A percentile compares a stretch with the other conserved stretches of the same genome.
phyloP scores from a whole-genome alignment of 768 basidiomycete genomes.

The Heimioporus sp. region DNA sequence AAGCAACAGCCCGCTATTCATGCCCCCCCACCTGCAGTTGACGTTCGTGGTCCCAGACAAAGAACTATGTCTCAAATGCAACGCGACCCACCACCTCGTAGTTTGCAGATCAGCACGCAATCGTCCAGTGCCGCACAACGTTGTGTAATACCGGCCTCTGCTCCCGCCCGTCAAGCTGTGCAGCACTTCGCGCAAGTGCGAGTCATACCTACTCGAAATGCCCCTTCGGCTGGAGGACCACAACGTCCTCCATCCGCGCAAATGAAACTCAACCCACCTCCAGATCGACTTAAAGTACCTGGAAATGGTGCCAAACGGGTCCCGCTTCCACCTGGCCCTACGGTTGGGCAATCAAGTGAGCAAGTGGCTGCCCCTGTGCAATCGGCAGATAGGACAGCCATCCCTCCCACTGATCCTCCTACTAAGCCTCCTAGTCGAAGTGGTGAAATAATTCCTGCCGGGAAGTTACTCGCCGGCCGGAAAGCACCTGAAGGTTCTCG shows the following conservation, averaged over 20 bases:
- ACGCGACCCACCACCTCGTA: constrained; percentile 14
- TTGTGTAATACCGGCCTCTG: constrained; percentile 12
- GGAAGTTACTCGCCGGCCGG: constrained; percentile 5
- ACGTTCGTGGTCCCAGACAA: constrained; percentile 14
- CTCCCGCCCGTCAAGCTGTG: constrained; percentile 5
- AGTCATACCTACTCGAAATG: background rate
- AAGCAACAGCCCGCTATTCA: constrained; percentile 9
- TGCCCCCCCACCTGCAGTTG: background rate
- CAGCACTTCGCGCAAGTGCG: constrained; percentile 8
- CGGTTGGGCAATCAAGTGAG: background rate
- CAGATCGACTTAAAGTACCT: constrained; percentile 23
- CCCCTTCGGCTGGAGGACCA: constrained; percentile 16
- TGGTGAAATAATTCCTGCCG: background rate
- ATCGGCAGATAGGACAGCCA: background rate
- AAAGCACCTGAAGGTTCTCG: constrained; percentile 9
- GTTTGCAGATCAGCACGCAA: constrained; percentile 14
- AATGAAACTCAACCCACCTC: constrained; percentile 18
- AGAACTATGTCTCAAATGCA: constrained; percentile 18
- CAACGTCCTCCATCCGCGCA: constrained; percentile 25
- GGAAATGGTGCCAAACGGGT: constrained; percentile 33
- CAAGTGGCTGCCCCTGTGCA: constrained; percentile 1
- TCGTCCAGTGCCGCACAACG: constrained; percentile 20
- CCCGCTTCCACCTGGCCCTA: constrained; percentile 24
- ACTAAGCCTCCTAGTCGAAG: constrained; percentile 11
- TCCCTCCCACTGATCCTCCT: constrained; percentile 1